Conservation (phyloP, 805 yeast species). For the Ogataea paradorogensis region DNA sequence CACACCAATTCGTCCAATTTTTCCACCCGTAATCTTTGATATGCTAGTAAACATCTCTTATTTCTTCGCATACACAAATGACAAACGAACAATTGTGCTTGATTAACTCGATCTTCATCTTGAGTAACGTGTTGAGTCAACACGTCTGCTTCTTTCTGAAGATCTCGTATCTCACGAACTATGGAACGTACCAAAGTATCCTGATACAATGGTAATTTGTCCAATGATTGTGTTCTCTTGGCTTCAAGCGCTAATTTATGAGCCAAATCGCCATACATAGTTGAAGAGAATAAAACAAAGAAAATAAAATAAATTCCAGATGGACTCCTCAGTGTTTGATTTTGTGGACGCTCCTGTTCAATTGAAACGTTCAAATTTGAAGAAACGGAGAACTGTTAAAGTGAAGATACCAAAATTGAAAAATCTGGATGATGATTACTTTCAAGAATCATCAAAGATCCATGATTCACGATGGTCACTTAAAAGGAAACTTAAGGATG, state of each 20-base stretch:
- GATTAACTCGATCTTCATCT: conserved; percentile 41
- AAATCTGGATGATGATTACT: conserved; percentile 16
- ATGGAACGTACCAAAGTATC: conserved; percentile 68
- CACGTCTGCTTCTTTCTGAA: conserved; percentile 55
- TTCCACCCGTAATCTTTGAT: conserved; percentile 68
- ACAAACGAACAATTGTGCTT: conserved; percentile 66
- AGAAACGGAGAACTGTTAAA: not conserved
- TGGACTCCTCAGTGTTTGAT: conserved; percentile 7
- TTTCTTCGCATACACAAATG: conserved; percentile 80
- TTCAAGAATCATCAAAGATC: conserved; percentile 18
- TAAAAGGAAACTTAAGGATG: not conserved
- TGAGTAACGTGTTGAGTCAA: conserved; percentile 32
- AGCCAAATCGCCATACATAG: conserved; percentile 88
- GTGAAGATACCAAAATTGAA: conserved; percentile 19
- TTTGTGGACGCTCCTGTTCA: conserved; percentile 7
- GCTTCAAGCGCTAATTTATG: conserved; percentile 84
- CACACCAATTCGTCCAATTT: conserved; percentile 67
- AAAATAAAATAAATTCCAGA: conserved; percentile 1
- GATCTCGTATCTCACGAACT: conserved; percentile 65
- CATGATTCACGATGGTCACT: not conserved
- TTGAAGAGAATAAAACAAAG: not conserved
- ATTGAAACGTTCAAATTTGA: too few relatives aligned
- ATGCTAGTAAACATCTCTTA: conserved; percentile 85
- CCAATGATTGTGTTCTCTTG: conserved; percentile 67
- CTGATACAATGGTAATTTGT: conserved; percentile 65